Percentiles rank a stretch among this genome's conserved stretches.
phyloP scores from a whole-genome alignment of 805 yeast genomes.

The Pichia phayaonensis region DNA sequence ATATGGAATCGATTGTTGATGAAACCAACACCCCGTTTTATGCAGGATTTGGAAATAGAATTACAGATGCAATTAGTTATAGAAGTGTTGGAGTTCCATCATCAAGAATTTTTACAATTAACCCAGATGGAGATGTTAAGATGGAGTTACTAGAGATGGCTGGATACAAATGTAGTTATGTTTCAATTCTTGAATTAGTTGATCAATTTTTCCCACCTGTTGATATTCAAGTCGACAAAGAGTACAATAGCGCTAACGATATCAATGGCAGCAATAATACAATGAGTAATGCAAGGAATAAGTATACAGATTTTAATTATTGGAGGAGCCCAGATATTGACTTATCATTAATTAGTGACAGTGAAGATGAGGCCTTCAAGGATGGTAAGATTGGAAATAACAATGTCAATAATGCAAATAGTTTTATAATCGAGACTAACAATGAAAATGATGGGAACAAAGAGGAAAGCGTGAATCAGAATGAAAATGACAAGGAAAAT shows the following conservation, averaged over 20 bases:
- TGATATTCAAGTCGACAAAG: conserved; percentile 12
- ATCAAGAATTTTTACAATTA: conserved; percentile 89
- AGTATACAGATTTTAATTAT: conserved; percentile 78
- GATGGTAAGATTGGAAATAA: not conserved
- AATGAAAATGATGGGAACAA: not conserved
- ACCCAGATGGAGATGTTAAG: conserved; percentile 94
- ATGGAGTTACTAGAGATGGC: conserved; percentile 93
- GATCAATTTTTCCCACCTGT: conserved; percentile 97
- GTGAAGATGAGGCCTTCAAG: conserved; percentile 37
- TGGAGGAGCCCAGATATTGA: conserved; percentile 82
- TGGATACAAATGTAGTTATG: conserved; percentile 82
- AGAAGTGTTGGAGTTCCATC: conserved; percentile 91
- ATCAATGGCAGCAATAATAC: not conserved
- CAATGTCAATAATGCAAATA: not conserved
- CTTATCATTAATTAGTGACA: conserved; percentile 34
- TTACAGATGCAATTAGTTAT: conserved; percentile 93
- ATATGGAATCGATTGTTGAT: conserved; percentile 24
- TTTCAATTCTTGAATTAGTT: conserved; percentile 85
- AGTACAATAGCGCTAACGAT: not conserved
- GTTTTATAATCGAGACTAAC: not conserved
- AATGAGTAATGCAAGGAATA: conserved; percentile 38
- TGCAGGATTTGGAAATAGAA: conserved; percentile 96
- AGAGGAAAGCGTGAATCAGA: not conserved
- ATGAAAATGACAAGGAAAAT: not conserved
- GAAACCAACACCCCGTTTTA: conserved; percentile 63